Evolutionary conservation across 2,329 filamentous ascomycete genomes (phyloP).

Genomic region (Fusarium sublunatum): DNA sequence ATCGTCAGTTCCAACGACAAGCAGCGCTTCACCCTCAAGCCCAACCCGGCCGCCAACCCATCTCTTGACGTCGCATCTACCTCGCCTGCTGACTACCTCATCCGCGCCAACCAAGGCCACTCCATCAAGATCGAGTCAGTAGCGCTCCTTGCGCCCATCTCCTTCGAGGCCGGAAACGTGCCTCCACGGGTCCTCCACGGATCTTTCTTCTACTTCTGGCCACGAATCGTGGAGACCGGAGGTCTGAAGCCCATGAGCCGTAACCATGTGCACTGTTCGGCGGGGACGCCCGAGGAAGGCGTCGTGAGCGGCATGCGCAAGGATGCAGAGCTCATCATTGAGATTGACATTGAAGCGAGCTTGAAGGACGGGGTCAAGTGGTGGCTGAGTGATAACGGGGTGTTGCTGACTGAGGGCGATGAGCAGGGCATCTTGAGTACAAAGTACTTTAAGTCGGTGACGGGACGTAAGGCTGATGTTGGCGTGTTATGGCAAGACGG

Average conservation of each 20-base stretch:
- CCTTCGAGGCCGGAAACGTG: constrained; percentile 65
- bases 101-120: constrained; percentile 96
- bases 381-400: constrained; percentile 83
- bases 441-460: constrained; percentile 78
- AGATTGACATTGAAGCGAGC: constrained; percentile 77
- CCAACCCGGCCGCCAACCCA: constrained; percentile 53
- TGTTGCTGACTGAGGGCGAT: constrained; percentile 73
- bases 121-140: constrained; percentile 81
- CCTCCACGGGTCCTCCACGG: constrained; percentile 83
- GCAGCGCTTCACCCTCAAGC: constrained; percentile 86
- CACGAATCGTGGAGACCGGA: constrained; percentile 76
- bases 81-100: constrained; percentile 77
- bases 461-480: constrained; percentile 68
- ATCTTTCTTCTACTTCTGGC: constrained; percentile 86
- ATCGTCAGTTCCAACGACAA: constrained; percentile 85
- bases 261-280: constrained; percentile 91
- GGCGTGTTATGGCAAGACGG: constrained; percentile 79
- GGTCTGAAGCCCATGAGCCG: constrained; percentile 84
- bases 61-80: constrained; percentile 43
- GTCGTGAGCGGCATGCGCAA: constrained; percentile 85
- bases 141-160: constrained; percentile 76
- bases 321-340: constrained; percentile 81
- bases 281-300: constrained; percentile 69
- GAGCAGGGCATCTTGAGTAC: constrained; percentile 71
- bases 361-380: constrained; percentile 74